A percentile compares a stretch with the other conserved stretches of the same genome.
Conservation (phyloP, 805 yeast genomes). For the Yarrowia hollandica region DNA sequence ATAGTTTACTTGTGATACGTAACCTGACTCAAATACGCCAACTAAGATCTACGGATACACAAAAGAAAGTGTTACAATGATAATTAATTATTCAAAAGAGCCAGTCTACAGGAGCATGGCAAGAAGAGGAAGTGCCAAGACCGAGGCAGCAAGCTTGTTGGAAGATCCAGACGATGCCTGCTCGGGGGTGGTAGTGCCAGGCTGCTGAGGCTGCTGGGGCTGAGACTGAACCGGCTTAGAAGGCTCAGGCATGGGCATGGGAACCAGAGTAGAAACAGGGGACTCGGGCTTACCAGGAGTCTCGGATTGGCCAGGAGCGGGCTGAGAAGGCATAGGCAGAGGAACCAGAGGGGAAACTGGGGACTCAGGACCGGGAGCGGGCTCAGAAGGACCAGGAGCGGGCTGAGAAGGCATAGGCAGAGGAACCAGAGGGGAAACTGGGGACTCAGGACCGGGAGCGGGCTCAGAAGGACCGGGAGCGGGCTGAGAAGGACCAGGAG, state of each 20-base stretch:
- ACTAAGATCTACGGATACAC: too few relatives aligned
- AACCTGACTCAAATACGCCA: neutral
- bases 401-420: neutral
- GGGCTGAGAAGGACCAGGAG: neutral
- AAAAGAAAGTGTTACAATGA: too few relatives aligned
- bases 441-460: neutral
- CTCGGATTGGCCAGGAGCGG: constrained; percentile 1
- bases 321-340: neutral
- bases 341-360: neutral
- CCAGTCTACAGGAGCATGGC: neutral
- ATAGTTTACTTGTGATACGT: neutral
- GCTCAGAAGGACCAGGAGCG: neutral
- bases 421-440: too few relatives aligned
- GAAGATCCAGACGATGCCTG: constrained; percentile 20
- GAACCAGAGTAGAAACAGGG: constrained; percentile 1
- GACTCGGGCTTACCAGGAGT: neutral
- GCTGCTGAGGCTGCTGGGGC: constrained; percentile 7
- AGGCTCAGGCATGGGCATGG: neutral
- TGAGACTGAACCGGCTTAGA: neutral
- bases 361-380: neutral
- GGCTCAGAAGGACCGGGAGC: neutral
- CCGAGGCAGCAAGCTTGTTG: neutral
- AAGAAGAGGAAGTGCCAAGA: neutral
- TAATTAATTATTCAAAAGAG: neutral
- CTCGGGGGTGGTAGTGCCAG: neutral